Evolutionary conservation across 1,284 basidiomycete species (phyloP), one percentile per base, ranked within the genome.

Genomic region (Baeospora myosura): DNA sequence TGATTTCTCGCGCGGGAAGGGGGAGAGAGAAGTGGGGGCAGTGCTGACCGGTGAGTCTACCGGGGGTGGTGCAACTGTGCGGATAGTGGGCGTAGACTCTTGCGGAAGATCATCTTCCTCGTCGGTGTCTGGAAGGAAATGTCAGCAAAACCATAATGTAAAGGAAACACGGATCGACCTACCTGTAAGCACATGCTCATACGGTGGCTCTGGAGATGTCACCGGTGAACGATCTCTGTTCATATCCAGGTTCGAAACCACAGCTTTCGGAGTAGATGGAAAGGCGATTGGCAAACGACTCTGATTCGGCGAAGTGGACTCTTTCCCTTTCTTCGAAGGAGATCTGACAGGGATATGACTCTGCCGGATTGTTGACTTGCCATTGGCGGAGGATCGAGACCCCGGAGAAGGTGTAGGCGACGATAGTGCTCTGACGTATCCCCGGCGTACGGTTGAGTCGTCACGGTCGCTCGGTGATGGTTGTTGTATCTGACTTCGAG

Each of bases 401-500:
- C 14, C 22, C 10, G 38, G 24, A 26, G 38, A 29, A 8, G 38
- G 38, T 7, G 38, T 14, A 28, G 38, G 38, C 3, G 38, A 40
- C 5, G 38, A 40, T 14, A 26, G 38, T 29, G 26, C 38, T 20
- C 38, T 10, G 12, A n/a, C 26, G 3, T 18, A 41, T 16, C 6
- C 35, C 14, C 41, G 53, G 42, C 51, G 58, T 42, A 56, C 52
- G 23, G 56, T 49, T 21, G 55, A 55, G 36, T 62, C 60, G 34
- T 70, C 68, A 2, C 63, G 48, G 45, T 70, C 67, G 11, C 69
- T 50, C 1, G 69, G 62, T n/a, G n/a, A n/a, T n/a, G n/a, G n/a
- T n/a, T n/a, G n/a, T 23, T 66, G 63, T 4, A 69, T 59, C 6
- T 35, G 4, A 22, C 21, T 32, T 21, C 25, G 18, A 5, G 31